Conservation (phyloP, 176 grass and related monocot genomes). For the Otatea glauca region DNA sequence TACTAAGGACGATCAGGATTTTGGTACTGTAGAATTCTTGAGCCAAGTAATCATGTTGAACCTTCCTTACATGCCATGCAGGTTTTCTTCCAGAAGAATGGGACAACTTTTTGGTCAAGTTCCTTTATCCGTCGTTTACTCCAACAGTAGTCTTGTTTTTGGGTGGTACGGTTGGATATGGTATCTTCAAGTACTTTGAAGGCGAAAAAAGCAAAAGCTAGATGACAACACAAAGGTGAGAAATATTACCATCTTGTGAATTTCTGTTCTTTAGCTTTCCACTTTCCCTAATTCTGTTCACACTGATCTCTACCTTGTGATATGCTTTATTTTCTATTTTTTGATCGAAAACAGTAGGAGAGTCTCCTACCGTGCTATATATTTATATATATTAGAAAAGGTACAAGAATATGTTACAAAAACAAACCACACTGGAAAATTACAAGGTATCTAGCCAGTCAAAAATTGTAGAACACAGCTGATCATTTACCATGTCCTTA, state of each 20-base stretch:
- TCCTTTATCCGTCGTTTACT: conserved; percentile 87
- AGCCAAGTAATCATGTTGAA: not conserved
- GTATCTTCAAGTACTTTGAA: conserved; percentile 86
- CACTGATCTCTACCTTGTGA: not conserved
- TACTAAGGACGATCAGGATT: not conserved
- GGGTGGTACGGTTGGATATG: conserved; percentile 70
- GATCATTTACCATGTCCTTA: too few species aligned
- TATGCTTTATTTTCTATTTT: not conserved
- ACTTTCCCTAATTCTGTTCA: not conserved
- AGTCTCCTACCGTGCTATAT: too few species aligned
- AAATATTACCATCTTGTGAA: not conserved
- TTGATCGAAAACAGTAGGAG: too few species aligned
- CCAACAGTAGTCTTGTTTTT: conserved; percentile 85
- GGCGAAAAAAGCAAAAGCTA: conserved; percentile 79
- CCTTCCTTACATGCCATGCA: conserved; percentile 35
- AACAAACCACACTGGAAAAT: too few species aligned
- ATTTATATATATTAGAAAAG: too few species aligned
- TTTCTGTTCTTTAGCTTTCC: not conserved
- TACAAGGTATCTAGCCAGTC: too few species aligned
- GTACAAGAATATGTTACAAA: too few species aligned
- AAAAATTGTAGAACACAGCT: too few species aligned
- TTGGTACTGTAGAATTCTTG: conserved; percentile 27
- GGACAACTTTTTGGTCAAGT: conserved; percentile 89
- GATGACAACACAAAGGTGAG: conserved; percentile 32
- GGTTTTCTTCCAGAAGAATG: conserved; percentile 87